phyloP scores from a whole-genome alignment of 2,329 filamentous ascomycete species.

The Botrytis sinoallii region DNA sequence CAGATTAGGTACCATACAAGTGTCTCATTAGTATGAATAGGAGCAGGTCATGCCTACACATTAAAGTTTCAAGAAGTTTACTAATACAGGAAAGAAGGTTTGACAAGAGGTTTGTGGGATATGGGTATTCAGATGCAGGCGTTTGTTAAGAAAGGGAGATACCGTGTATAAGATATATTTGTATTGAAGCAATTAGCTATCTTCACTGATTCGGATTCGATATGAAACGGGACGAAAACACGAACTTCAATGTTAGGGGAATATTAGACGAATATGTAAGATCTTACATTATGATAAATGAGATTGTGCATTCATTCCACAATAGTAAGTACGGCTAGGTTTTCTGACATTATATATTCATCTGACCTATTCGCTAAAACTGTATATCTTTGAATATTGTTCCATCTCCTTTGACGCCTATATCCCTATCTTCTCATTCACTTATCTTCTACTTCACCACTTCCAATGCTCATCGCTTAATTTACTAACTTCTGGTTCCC shows the following conservation, averaged over 20 bases:
- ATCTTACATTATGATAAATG: background rate
- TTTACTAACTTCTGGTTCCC: background rate
- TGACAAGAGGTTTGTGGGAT: background rate
- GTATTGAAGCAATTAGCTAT: background rate
- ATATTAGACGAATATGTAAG: background rate
- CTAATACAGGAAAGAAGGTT: background rate
- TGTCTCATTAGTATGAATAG: background rate
- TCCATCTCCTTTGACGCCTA: background rate
- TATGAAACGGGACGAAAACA: background rate
- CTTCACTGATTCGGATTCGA: background rate
- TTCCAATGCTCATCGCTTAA: background rate
- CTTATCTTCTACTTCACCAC: background rate
- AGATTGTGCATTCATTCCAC: background rate
- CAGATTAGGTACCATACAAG: background rate
- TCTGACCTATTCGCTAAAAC: background rate
- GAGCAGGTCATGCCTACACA: background rate
- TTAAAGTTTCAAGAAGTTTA: background rate
- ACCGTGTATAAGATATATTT: background rate
- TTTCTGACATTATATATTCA: background rate
- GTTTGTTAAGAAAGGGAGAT: background rate
- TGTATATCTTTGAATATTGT: background rate
- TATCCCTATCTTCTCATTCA: too few relatives aligned
- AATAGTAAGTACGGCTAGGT: background rate
- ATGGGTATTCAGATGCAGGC: background rate
- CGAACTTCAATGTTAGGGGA: background rate